A percentile compares a stretch with the other conserved stretches of the same genome.
Conservation (phyloP, 768 basidiomycete genomes). For the Tricholoma matsutake region DNA sequence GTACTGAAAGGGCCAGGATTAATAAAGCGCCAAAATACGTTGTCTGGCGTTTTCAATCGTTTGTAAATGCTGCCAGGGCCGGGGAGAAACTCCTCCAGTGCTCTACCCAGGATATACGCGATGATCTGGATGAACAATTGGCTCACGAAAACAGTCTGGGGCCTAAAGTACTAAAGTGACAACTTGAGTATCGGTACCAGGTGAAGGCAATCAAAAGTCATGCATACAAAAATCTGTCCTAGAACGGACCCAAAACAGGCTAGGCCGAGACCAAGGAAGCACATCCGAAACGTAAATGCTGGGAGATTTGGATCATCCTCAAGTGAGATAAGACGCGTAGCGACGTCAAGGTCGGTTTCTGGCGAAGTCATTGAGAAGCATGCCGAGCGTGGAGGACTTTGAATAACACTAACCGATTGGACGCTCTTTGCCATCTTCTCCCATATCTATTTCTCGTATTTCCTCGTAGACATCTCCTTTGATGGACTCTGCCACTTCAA, state of each 20-base stretch:
- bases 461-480: slow-evolving; percentile 30
- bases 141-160: slow-evolving; percentile 34
- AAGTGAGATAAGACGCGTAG: slow-evolving; percentile 47
- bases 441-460: slow-evolving; percentile 13
- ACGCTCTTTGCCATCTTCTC: slow-evolving; percentile 6
- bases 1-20: slow-evolving; percentile 63
- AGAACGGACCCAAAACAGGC: slow-evolving; percentile 51
- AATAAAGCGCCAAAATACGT: slow-evolving; percentile 50
- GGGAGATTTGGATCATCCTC: slow-evolving; percentile 51
- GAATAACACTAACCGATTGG: slow-evolving; percentile 3
- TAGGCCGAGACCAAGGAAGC: slow-evolving; percentile 53
- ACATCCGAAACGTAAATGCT: slow-evolving; percentile 52
- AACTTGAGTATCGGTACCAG: neutral
- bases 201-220: neutral
- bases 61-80: slow-evolving; percentile 28
- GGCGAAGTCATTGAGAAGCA: neutral
- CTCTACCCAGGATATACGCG: slow-evolving; percentile 48
- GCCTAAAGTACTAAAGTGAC: slow-evolving; percentile 42
- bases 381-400: neutral
- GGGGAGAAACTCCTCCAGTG: slow-evolving; percentile 38
- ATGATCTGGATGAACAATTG: slow-evolving; percentile 50
- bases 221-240: slow-evolving; percentile 32
- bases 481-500: slow-evolving; percentile 16
- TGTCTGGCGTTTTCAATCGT: slow-evolving; percentile 29
- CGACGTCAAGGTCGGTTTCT: slow-evolving; percentile 47